Conservation (phyloP, 371 early-diverging fungal genomes). For the Furculomyces boomerangus region DNA sequence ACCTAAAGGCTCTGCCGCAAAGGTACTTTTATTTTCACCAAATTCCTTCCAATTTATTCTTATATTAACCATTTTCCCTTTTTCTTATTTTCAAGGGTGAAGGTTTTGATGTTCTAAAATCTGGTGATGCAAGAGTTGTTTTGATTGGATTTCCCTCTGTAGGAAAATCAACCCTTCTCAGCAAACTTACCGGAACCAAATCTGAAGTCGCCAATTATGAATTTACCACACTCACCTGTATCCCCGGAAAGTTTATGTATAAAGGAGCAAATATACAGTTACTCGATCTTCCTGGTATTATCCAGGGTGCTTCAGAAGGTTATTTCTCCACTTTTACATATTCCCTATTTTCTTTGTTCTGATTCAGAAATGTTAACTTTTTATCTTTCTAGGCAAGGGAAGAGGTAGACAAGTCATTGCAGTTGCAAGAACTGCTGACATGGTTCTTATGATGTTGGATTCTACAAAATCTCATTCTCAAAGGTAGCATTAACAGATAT, state of each 20-base stretch:
- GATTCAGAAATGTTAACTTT: too few species aligned
- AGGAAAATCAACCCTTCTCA: constrained; percentile 95
- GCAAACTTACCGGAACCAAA: constrained; percentile 87
- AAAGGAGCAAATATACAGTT: constrained; percentile 97
- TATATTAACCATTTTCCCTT: constrained; percentile 17
- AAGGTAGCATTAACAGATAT: too few species aligned
- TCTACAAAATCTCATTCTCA: constrained; percentile 82
- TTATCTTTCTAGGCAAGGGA: constrained; percentile 41
- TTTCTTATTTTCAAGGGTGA: constrained; percentile 40
- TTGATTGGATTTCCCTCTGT: constrained; percentile 99
- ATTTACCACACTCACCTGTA: constrained; percentile 97
- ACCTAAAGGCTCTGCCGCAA: constrained; percentile 65
- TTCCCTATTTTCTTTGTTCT: constrained; percentile 34
- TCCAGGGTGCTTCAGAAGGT: constrained; percentile 97
- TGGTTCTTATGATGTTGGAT: constrained; percentile 97
- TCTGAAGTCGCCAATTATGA: constrained; percentile 92
- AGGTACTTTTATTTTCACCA: constrained; percentile 29
- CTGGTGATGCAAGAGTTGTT: constrained; percentile 96
- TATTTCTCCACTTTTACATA: constrained; percentile 23
- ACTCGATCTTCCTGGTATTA: constrained; percentile 91
- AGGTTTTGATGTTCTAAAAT: constrained; percentile 96
- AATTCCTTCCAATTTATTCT: too few species aligned
- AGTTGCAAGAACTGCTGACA: constrained; percentile 93
- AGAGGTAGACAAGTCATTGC: constrained; percentile 93
- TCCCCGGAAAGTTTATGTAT: constrained; percentile 95